Percentiles rank a stretch among this genome's conserved stretches.
Evolutionary conservation across 441 rosid species (phyloP).

Genomic region (Adansonia grandidieri): DNA sequence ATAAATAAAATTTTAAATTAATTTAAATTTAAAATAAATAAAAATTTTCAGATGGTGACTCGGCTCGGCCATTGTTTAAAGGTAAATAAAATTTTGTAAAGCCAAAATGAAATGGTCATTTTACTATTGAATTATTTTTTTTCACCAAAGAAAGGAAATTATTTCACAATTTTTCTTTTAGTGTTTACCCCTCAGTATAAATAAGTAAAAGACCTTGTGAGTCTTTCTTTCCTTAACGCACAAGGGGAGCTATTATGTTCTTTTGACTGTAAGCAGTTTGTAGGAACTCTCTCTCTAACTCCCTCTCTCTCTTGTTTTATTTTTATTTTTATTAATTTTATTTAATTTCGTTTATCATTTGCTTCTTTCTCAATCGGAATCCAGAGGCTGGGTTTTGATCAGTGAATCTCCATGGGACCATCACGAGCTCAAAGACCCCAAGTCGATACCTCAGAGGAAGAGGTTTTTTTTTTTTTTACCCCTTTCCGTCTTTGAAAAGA

Average conservation of each 20-base stretch:
- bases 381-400: background rate
- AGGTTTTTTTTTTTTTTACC: background rate
- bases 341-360: background rate
- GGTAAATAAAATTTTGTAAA: too few relatives aligned
- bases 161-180: too few relatives aligned
- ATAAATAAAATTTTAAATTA: too few relatives aligned
- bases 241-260: background rate
- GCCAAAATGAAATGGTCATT: background rate
- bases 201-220: too few relatives aligned
- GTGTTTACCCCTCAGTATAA: background rate
- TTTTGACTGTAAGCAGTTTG: background rate
- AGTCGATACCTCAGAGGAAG: background rate
- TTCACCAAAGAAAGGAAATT: too few relatives aligned
- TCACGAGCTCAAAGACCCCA: background rate
- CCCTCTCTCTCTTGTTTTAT: background rate
- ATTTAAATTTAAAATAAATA: too few relatives aligned
- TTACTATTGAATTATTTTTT: too few relatives aligned
- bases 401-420: constrained; percentile 10
- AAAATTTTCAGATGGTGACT: too few relatives aligned
- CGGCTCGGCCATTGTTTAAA: too few relatives aligned
- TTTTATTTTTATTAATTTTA: background rate
- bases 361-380: background rate
- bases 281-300: background rate
- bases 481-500: background rate
- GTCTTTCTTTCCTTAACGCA: background rate